Evolutionary conservation across 345 rosid species (phyloP).

Genomic region (Citrus sp.): DNA sequence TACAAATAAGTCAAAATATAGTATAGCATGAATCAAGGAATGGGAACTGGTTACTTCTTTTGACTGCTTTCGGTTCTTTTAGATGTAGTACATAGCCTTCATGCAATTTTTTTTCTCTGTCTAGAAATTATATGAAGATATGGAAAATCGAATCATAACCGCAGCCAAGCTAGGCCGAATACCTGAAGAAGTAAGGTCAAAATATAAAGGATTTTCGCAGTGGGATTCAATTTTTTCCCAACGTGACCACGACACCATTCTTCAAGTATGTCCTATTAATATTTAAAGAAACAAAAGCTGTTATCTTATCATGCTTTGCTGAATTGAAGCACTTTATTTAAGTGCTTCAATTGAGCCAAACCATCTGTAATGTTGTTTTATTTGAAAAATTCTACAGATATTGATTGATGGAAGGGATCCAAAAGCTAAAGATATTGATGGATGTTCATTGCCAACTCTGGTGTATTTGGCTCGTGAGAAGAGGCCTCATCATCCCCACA

Average conservation of each 20-base stretch:
- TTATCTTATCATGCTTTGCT: not conserved
- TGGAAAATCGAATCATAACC: slow-evolving; percentile 44
- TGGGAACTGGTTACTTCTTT: not conserved
- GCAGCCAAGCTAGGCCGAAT: slow-evolving; percentile 26
- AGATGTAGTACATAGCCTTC: not conserved
- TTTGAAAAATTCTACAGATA: slow-evolving; percentile 29
- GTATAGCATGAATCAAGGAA: not conserved
- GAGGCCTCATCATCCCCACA: slow-evolving; percentile 55
- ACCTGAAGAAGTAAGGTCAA: slow-evolving; percentile 33
- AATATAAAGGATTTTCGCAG: slow-evolving; percentile 46
- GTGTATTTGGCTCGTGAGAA: slow-evolving; percentile 82
- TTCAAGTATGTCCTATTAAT: slow-evolving; percentile 41
- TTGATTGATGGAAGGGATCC: slow-evolving; percentile 47
- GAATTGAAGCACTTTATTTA: not conserved
- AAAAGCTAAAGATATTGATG: slow-evolving; percentile 28
- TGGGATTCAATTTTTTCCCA: slow-evolving; percentile 45
- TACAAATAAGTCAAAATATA: not conserved
- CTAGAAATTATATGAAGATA: slow-evolving; percentile 45
- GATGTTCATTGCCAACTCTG: slow-evolving; percentile 46
- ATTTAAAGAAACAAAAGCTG: not conserved
- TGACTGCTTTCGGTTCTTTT: not conserved
- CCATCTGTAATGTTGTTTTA: not conserved
- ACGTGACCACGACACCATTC: slow-evolving; percentile 52
- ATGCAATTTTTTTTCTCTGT: not conserved
- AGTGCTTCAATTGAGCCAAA: not conserved